These are phyloP conservation scores for Ganoderma leucocontextum DNA, from an alignment of 1,284 basidiomycete species.

Conservation along the genomic window DNA sequence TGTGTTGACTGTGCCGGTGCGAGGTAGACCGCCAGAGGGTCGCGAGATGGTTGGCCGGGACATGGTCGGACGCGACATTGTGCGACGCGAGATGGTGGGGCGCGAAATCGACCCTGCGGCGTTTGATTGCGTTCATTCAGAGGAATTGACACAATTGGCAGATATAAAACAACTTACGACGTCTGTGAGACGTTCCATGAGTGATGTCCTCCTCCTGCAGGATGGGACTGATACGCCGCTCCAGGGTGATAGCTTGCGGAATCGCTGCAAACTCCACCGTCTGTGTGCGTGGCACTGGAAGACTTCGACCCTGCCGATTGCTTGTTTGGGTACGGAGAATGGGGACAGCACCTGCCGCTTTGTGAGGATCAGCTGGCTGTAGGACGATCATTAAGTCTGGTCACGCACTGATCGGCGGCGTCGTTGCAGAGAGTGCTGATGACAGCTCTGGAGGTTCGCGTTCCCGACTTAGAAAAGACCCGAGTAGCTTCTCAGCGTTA, in stretches of 20 bases:
- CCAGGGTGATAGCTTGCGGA: conserved; percentile 31
- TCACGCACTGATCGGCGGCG: conserved; percentile 27
- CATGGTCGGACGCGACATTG: conserved; percentile 31
- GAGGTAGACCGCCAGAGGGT: conserved; percentile 24
- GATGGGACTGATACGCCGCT: conserved; percentile 29
- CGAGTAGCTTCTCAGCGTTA: conserved; percentile 31
- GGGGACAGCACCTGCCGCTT: conserved; percentile 21
- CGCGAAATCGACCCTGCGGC: conserved; percentile 33
- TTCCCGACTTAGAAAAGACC: conserved; percentile 19
- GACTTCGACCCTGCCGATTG: conserved; percentile 27
- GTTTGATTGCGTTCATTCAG: conserved; percentile 8
- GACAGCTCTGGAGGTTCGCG: conserved; percentile 23
- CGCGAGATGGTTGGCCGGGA: conserved; percentile 24
- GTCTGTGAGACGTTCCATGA: conserved; percentile 11
- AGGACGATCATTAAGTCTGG: conserved; percentile 11
- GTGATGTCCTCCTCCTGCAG: conserved; percentile 19
- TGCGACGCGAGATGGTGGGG: conserved; percentile 26
- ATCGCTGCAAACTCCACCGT: conserved; percentile 65
- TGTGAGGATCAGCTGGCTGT: conserved; percentile 5
- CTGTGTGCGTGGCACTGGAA: conserved; percentile 50
- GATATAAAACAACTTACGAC: conserved; percentile 18
- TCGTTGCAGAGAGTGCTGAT: conserved; percentile 19
- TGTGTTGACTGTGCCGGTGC: conserved; percentile 28
- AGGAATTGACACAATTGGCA: conserved; percentile 2
- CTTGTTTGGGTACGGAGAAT: conserved; percentile 32